Conservation (phyloP, 768 basidiomycete genomes). For the Suillus subalutaceus region DNA sequence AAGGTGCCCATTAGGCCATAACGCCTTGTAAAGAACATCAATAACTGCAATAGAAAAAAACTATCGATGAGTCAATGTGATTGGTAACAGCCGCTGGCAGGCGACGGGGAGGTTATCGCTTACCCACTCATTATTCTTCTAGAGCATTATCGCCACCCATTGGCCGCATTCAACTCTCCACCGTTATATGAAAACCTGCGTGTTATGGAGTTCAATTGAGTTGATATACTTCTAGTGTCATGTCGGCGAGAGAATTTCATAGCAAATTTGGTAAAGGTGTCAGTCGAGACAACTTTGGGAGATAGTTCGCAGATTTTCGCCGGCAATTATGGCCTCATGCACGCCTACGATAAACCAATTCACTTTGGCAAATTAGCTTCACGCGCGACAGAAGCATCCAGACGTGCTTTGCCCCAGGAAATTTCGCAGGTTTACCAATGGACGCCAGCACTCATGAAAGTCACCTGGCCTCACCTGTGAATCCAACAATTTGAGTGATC, state of each 20-base stretch:
- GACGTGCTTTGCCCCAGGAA: not conserved
- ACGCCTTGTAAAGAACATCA: constrained; percentile 4
- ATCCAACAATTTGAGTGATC: not conserved
- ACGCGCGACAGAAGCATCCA: not conserved
- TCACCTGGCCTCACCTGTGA: constrained; percentile 14
- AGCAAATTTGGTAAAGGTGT: constrained; percentile 1
- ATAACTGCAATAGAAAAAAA: constrained; percentile 4
- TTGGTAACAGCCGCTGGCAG: not conserved
- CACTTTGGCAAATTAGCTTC: not conserved
- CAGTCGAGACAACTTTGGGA: constrained; percentile 1
- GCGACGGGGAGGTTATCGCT: not conserved
- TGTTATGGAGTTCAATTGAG: constrained; percentile 3
- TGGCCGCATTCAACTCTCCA: not conserved
- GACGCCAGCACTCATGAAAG: not conserved
- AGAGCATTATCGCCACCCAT: constrained; percentile 1
- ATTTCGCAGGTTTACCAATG: not conserved
- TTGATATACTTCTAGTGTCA: not conserved
- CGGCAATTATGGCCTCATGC: not conserved
- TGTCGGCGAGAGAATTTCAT: not conserved
- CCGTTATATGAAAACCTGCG: constrained; percentile 4
- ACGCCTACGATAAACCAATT: not conserved
- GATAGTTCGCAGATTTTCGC: not conserved
- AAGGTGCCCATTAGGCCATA: not conserved
- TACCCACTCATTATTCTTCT: not conserved
- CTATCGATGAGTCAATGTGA: not conserved